Evolutionary conservation across 371 early-diverging fungal genomes (phyloP).

Genomic region (Mortierella sp.): DNA sequence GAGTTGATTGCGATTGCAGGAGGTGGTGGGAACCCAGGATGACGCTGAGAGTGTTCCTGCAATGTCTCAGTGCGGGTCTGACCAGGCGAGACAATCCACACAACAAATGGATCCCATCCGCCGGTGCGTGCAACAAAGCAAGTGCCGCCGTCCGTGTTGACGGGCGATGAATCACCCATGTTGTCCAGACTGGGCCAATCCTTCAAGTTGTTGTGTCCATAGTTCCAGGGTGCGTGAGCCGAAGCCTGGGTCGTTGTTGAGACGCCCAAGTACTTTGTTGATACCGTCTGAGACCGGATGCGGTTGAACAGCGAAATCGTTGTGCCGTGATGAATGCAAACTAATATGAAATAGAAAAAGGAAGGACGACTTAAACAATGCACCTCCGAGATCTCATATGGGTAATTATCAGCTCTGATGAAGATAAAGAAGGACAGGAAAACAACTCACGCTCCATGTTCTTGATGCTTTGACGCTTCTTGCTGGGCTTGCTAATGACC

Average conservation of each 20-base stretch:
- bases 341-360: conserved; percentile 49
- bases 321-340: conserved; percentile 88
- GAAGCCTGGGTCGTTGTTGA: conserved; percentile 62
- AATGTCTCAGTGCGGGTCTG: conserved; percentile 64
- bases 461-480: conserved; percentile 87
- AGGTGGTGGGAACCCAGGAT: conserved; percentile 76
- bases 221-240: conserved; percentile 59
- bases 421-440: background rate
- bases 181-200: conserved; percentile 55
- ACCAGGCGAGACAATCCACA: conserved; percentile 86
- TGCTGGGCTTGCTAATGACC: conserved; percentile 90
- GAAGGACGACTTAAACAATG: background rate
- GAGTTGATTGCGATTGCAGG: conserved; percentile 81
- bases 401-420: background rate
- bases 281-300: conserved; percentile 88
- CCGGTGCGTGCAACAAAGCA: conserved; percentile 86
- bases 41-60: conserved; percentile 62
- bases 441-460: conserved; percentile 79
- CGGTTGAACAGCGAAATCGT: conserved; percentile 88
- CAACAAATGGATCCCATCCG: conserved; percentile 90
- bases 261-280: conserved; percentile 88
- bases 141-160: conserved; percentile 67
- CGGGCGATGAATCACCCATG: conserved; percentile 50
- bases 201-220: conserved; percentile 54
- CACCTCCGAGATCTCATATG: background rate